phyloP scores from a whole-genome alignment of 805 yeast species.

The Brettanomyces anomalus region DNA sequence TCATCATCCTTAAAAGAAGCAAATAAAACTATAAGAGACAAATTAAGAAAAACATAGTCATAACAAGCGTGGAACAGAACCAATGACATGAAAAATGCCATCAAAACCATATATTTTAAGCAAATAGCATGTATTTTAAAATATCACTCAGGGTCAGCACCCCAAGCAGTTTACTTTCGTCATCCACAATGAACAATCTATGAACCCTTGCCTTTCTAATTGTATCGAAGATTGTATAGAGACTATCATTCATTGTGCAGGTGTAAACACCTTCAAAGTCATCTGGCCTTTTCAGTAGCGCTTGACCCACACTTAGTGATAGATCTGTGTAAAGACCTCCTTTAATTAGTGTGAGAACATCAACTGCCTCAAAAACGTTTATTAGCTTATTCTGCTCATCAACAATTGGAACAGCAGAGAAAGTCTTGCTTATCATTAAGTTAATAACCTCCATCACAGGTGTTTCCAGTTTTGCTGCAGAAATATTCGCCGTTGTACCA shows the following conservation, averaged over 20 bases:
- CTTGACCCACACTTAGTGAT: slow-evolving; percentile 90
- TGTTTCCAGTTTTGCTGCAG: slow-evolving; percentile 79
- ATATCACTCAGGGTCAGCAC: slow-evolving; percentile 90
- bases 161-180: slow-evolving; percentile 66
- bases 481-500: slow-evolving; percentile 48
- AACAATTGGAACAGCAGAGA: slow-evolving; percentile 87
- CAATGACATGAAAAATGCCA: no score
- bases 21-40: no score
- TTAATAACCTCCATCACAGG: slow-evolving; percentile 93
- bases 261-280: slow-evolving; percentile 98
- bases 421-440: slow-evolving; percentile 65
- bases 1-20: neutral
- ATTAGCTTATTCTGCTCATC: slow-evolving; percentile 58
- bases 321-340: slow-evolving; percentile 91
- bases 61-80: no score
- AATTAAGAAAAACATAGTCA: no score
- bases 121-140: slow-evolving; percentile 68
- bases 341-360: slow-evolving; percentile 83
- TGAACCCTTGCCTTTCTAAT: slow-evolving; percentile 87
- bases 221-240: slow-evolving; percentile 87
- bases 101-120: slow-evolving; percentile 15
- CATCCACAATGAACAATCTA: slow-evolving; percentile 86
- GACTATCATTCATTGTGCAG: slow-evolving; percentile 77
- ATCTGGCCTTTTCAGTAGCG: slow-evolving; percentile 84
- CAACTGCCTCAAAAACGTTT: slow-evolving; percentile 94